Evolutionary conservation across 306 rosid genomes (phyloP), one percentile per base, ranked within the genome.

Genomic region (Coriaria nepalensis): DNA sequence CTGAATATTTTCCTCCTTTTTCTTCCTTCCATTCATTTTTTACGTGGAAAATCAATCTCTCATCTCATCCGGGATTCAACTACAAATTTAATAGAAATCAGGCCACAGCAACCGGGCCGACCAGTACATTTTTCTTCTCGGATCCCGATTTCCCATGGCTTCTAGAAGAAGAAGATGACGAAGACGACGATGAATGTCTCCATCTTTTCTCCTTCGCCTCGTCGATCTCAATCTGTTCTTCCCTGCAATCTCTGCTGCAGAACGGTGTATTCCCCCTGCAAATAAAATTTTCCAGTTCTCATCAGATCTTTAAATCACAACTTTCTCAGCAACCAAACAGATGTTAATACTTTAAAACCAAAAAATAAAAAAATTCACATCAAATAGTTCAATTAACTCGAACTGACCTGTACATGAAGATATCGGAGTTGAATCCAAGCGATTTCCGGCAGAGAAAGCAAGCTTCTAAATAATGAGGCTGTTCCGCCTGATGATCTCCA

Each of bases 251-350:
- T 72, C 76, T 66, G 79, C 96, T 83, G 49, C 96, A 88, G 43
- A 88, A 88, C n/a, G 96, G 96, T 49, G 93, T 83, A 59, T 88
- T 74, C 52, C 96, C 96, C 67, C 96, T 88, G 83, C 59, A 76
- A 58, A 58, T 10, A 9, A 64, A 39, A 7, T 13, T 12, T n/a
- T 20, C 2, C 52, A 50, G 45, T 13, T 40, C 20, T 43, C 65
- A 51, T 70, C 53, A 67, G 68, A 59, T 64, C 53, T 38, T 39
- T 9, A 36, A 60, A 36, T 35, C 35, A 8, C 32, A 33, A 40
- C 9, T 50, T 40, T 43, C 12, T 43, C 29, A 37, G 20, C 0
- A 56, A 43, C 43, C 12, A 44, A 50, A 50, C 43, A 36, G 20
- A 6, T 20, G 29, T 3, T 20, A 20, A 20, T 20, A 20, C 2